These are phyloP conservation scores for Rhizopogon sp. DNA, from an alignment of 768 basidiomycete genomes.

Conservation along the genomic window DNA sequence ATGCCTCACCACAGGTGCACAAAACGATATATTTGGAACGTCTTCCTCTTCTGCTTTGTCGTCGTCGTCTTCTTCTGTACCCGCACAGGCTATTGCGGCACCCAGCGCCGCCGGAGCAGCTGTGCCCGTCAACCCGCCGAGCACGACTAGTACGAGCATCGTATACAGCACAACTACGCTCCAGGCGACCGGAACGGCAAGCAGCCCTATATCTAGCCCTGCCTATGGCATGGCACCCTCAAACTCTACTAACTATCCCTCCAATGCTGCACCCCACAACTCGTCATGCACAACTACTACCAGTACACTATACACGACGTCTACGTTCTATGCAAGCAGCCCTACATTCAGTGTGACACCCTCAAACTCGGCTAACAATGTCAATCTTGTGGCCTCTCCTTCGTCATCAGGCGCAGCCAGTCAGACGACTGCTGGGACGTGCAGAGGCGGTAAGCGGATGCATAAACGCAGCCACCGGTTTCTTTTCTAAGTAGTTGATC, in stretches of 20 bases:
- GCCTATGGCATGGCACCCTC: too few relatives aligned
- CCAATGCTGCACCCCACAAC: background rate
- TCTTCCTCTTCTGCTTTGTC: background rate
- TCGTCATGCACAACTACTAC: background rate
- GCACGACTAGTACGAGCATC: too few relatives aligned
- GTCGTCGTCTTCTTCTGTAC: too few relatives aligned
- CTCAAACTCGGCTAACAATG: background rate
- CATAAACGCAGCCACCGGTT: background rate
- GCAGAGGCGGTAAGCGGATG: background rate
- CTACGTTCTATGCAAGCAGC: background rate
- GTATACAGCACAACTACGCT: too few relatives aligned
- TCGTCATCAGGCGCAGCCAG: too few relatives aligned
- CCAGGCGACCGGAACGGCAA: too few relatives aligned
- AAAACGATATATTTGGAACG: slow-evolving; percentile 8
- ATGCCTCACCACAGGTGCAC: slow-evolving; percentile 1
- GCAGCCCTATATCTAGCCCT: too few relatives aligned
- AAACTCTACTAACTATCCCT: background rate
- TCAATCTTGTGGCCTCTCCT: background rate
- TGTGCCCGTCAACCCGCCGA: too few relatives aligned
- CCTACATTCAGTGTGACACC: background rate
- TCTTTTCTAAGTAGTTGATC: background rate
- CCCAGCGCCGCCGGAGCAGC: too few relatives aligned
- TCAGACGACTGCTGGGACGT: background rate
- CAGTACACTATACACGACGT: background rate
- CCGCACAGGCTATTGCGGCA: too few relatives aligned